phyloP scores from a whole-genome alignment of 192 early-diverging fungal genomes.

The Glomus cerebriforme region DNA sequence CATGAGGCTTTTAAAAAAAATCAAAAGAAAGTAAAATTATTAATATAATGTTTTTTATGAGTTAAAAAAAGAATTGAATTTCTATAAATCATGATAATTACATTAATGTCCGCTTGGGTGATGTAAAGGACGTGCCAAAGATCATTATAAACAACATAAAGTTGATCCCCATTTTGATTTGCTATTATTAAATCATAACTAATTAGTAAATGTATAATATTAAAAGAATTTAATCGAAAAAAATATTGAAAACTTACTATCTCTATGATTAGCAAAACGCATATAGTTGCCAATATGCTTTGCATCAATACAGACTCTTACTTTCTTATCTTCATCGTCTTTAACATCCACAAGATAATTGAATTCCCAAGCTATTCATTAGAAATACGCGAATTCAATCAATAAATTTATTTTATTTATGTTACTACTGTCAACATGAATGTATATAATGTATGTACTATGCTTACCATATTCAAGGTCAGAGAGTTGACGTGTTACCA shows the following conservation, averaged over 20 bases:
- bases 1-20: constrained; percentile 4
- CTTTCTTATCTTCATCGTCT: neutral
- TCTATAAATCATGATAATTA: neutral
- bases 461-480: constrained; percentile 30
- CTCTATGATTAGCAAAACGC: constrained; percentile 28
- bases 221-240: neutral
- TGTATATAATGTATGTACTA: neutral
- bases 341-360: constrained; percentile 23
- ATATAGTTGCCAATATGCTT: constrained; percentile 27
- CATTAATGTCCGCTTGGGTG: neutral
- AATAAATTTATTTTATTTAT: neutral
- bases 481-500: neutral
- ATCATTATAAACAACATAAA: constrained; percentile 23
- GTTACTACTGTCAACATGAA: neutral
- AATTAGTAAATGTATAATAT: neutral
- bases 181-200: neutral
- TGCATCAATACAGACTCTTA: constrained; percentile 19
- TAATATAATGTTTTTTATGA: neutral
- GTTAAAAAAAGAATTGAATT: neutral
- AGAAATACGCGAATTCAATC: neutral
- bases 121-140: constrained; percentile 17
- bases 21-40: neutral
- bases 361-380: constrained; percentile 31
- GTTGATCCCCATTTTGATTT: constrained; percentile 21
- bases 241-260: constrained; percentile 15